phyloP scores from a whole-genome alignment of 192 early-diverging fungal species.

The Gonapodya prolifera region DNA sequence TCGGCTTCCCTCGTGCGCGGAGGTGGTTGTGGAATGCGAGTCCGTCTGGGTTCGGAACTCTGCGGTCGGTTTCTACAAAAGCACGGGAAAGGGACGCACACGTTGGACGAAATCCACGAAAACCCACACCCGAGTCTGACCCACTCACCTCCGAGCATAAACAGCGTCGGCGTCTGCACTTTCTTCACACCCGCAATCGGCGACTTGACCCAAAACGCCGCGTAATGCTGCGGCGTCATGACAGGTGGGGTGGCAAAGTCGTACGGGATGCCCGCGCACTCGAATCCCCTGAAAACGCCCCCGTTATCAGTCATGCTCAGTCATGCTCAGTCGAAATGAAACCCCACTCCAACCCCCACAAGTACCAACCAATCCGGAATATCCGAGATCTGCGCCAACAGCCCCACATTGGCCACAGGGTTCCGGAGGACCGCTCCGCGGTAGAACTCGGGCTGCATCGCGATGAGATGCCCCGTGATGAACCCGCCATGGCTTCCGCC shows the following conservation, averaged over 20 bases:
- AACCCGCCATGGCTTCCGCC: constrained; percentile 69
- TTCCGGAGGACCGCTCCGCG: constrained; percentile 41
- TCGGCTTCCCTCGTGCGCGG: neutral
- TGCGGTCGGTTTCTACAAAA: neutral
- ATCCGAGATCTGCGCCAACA: constrained; percentile 29
- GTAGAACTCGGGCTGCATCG: constrained; percentile 12
- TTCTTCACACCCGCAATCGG: constrained; percentile 37
- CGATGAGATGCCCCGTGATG: constrained; percentile 42
- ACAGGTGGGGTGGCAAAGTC: constrained; percentile 39
- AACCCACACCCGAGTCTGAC: neutral
- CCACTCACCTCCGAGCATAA: constrained; percentile 41
- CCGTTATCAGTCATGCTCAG: too few relatives aligned
- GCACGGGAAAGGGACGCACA: too few relatives aligned
- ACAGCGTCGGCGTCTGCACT: constrained; percentile 48
- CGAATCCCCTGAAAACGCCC: neutral
- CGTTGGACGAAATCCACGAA: neutral
- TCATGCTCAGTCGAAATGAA: neutral
- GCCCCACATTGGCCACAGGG: constrained; percentile 56
- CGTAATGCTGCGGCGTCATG: constrained; percentile 37
- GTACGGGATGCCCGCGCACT: constrained; percentile 21
- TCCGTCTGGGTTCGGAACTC: neutral
- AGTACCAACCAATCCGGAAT: constrained; percentile 63
- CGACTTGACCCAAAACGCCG: constrained; percentile 37
- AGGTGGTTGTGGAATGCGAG: neutral
- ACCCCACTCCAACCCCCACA: constrained; percentile 37